Percentiles rank a stretch among this genome's conserved stretches.
Conservation (phyloP, 2,329 filamentous ascomycete species). For the Cordyceps cicadae region DNA sequence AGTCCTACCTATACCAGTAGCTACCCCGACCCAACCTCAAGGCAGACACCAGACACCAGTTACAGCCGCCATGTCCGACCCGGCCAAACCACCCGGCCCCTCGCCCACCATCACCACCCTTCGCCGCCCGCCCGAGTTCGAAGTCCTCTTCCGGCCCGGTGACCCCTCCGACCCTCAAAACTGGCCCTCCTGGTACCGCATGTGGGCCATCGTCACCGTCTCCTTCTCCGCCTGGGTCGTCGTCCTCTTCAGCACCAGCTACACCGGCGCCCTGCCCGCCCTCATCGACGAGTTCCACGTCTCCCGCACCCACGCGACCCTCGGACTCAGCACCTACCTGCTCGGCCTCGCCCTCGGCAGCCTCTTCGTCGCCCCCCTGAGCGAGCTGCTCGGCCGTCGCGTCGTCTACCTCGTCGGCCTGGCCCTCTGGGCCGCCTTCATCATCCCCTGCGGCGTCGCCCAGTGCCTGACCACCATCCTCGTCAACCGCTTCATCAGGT, state of each 20-base stretch:
- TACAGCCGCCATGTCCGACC: not conserved
- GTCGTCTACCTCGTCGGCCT: conserved; percentile 57
- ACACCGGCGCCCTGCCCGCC: conserved; percentile 58
- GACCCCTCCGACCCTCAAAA: conserved; percentile 60
- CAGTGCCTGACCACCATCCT: conserved; percentile 57
- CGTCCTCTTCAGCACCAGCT: conserved; percentile 63
- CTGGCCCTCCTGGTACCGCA: conserved; percentile 46
- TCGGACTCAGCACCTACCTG: conserved; percentile 67
- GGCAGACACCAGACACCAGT: not conserved
- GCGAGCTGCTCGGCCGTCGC: conserved; percentile 55
- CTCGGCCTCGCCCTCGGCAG: conserved; percentile 60
- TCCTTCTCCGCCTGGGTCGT: conserved; percentile 31
- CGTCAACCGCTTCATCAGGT: conserved; percentile 59
- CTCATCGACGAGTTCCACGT: conserved; percentile 57
- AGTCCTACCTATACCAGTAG: too few relatives aligned
- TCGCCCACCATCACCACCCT: not conserved
- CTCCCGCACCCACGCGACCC: conserved; percentile 47
- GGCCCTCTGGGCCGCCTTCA: conserved; percentile 51
- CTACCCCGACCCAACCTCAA: not conserved
- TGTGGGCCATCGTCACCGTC: conserved; percentile 29
- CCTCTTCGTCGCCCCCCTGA: conserved; percentile 60
- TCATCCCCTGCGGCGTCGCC: conserved; percentile 59
- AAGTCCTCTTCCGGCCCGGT: conserved; percentile 57
- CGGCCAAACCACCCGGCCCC: not conserved
- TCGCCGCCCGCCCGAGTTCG: conserved; percentile 39